Conservation (phyloP, 2,329 filamentous ascomycete genomes). For the Epicoccum sorghinum region DNA sequence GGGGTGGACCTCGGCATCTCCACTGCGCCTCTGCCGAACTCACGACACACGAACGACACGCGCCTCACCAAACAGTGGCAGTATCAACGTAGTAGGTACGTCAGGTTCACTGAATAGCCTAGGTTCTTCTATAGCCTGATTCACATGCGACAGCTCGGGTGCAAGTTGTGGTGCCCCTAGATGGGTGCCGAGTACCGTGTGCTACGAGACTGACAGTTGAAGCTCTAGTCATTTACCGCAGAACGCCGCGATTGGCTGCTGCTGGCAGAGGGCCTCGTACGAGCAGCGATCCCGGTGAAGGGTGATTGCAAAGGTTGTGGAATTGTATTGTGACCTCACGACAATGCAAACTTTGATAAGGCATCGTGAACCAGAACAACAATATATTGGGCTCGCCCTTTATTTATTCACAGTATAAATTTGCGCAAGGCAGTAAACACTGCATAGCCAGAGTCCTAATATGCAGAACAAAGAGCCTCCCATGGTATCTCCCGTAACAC, state of each 20-base stretch:
- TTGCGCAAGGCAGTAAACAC: neutral
- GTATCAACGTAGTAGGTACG: neutral
- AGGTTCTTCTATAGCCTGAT: neutral
- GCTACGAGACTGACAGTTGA: conserved; percentile 5
- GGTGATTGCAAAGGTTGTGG: no score
- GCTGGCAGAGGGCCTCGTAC: no score
- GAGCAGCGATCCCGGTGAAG: no score
- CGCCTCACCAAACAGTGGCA: no score
- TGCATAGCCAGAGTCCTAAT: neutral
- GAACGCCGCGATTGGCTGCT: conserved; percentile 9
- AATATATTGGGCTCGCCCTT: no score
- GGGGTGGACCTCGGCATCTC: conserved; percentile 9
- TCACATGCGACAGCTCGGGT: neutral
- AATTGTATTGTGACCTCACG: no score
- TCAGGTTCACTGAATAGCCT: no score
- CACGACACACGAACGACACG: no score
- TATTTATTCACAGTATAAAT: neutral
- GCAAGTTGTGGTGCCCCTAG: no score
- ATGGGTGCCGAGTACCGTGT: neutral
- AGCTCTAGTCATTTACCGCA: conserved; percentile 11
- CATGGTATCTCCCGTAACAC: conserved; percentile 28
- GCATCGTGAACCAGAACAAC: no score
- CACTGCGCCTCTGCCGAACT: neutral
- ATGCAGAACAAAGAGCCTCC: conserved; percentile 9
- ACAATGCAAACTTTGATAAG: no score